Evolutionary conservation across 257 asterid species (phyloP), one percentile per base, ranked within the genome.

Genomic region (Schizonepeta tenuifolia): DNA sequence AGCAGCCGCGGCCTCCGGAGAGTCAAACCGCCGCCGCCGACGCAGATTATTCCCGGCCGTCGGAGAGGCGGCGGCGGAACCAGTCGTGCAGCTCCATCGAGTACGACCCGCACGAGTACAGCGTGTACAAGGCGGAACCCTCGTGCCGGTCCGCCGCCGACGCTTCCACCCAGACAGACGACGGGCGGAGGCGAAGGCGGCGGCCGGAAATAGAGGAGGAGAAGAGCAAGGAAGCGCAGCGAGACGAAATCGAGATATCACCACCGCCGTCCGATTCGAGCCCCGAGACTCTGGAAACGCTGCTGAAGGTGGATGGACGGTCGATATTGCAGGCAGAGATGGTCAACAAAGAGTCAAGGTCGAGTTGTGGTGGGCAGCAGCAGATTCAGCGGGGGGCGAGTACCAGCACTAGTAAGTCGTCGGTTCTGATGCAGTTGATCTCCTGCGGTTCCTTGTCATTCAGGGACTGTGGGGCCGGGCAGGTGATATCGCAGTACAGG

Each of bases 181-280:
- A 92, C 15, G 68, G 54, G 24, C 83, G 87, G 6, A 87, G 91
- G 10, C 82, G 89, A 7, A 83, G 95, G 9, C 84, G 84, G 14
- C 75, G 75, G 14, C 75, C 44, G 33, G 90, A 82, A 18, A 82
- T 74, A 71, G 85, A 15, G 10, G 84, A 78, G 53, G 81, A 72
- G 46, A 79, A 83, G 31, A 22, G 47, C 10, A 69, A 74, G 33
- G 71, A 61, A 41, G 22, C 63, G 33, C 69, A 63, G 22, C 65
- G 83, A 46, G 86, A 77, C 22, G 87, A 80, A 71, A 81, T 78
- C 69, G 85, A 77, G 85, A 84, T 89, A 75, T 84, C 96, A 18
- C 96, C 97, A 13, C 97, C 85, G 21, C 89, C 90, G 82, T 87
- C 96, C 6, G 96, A 91, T 55, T 93, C 98, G 7, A 91, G 98